These are phyloP conservation scores for Leptosphaerulina australis DNA, from an alignment of 2,329 filamentous ascomycete genomes.

Conservation along the genomic window DNA sequence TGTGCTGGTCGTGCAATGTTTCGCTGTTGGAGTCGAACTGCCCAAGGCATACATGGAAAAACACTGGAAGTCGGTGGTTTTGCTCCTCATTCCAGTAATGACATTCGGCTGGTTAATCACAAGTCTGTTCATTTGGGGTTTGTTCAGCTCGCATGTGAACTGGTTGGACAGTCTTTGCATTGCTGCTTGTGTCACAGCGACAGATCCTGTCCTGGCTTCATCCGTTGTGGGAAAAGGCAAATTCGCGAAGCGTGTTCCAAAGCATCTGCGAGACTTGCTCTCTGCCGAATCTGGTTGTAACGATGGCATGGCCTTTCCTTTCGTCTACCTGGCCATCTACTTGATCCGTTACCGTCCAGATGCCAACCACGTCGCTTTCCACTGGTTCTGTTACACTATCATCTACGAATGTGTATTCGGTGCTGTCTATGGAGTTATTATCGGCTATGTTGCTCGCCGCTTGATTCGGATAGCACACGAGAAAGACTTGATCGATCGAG, in stretches of 20 bases:
- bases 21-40: conserved; percentile 88
- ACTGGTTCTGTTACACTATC: conserved; percentile 89
- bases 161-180: conserved; percentile 90
- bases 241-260: conserved; percentile 95
- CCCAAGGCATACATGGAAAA: conserved; percentile 96
- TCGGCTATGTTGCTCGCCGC: conserved; percentile 90
- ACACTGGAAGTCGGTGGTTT: conserved; percentile 91
- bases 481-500: conserved; percentile 85
- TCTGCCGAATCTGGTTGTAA: conserved; percentile 98
- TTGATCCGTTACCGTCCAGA: conserved; percentile 80
- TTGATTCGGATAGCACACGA: conserved; percentile 87
- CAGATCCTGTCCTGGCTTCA: conserved; percentile 93
- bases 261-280: conserved; percentile 92
- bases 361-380: conserved; percentile 71
- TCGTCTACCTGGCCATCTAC: conserved; percentile 91
- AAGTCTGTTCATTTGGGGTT: conserved; percentile 93
- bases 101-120: conserved; percentile 93
- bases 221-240: conserved; percentile 99
- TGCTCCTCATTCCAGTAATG: conserved; percentile 94
- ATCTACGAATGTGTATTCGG: conserved; percentile 97
- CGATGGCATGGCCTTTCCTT: conserved; percentile 99
- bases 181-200: conserved; percentile 94
- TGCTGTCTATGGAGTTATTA: conserved; percentile 80
- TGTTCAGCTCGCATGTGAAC: conserved; percentile 72
- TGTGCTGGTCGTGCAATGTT: conserved; percentile 89